phyloP scores from a whole-genome alignment of 352 stramenopile genomes.

The Pythium rhizo-oryzae region DNA sequence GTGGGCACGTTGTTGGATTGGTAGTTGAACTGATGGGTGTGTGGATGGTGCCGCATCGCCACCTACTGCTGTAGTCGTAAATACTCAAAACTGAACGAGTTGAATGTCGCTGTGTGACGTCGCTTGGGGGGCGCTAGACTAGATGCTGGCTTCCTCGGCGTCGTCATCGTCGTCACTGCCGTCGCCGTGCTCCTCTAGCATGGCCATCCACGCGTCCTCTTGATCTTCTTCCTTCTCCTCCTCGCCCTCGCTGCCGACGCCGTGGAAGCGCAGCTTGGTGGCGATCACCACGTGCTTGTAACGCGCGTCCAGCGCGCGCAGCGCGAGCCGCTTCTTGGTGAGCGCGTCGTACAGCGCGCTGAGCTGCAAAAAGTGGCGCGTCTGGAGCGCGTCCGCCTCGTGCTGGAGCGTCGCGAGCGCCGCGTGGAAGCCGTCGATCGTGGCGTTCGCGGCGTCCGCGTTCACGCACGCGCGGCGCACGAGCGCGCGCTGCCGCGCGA shows the following conservation, averaged over 20 bases:
- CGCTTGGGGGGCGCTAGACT: background rate
- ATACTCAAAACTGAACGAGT: background rate
- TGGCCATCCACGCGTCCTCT: background rate
- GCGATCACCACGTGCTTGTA: background rate
- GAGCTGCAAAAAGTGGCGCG: constrained; percentile 3
- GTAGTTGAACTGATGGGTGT: background rate
- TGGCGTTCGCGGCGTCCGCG: background rate
- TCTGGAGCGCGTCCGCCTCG: background rate
- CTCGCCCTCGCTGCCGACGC: too few species aligned
- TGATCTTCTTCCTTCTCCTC: background rate
- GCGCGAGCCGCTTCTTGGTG: background rate
- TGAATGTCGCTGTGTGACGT: background rate
- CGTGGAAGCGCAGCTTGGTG: too few species aligned
- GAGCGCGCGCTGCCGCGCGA: background rate
- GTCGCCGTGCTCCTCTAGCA: background rate
- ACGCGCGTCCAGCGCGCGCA: background rate
- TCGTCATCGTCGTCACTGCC: background rate
- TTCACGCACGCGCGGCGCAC: background rate
- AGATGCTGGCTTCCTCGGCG: constrained; percentile 7
- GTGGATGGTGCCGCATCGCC: background rate
- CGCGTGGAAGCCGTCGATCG: background rate
- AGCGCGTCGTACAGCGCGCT: constrained; percentile 4
- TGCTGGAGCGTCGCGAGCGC: background rate
- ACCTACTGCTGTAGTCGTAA: too few species aligned
- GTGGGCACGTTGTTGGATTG: background rate